A percentile compares a stretch with the other conserved stretches of the same genome.
These are phyloP conservation scores for Rhododendron henanense DNA, from an alignment of 148 eudicot genomes.

Conservation along the genomic window DNA sequence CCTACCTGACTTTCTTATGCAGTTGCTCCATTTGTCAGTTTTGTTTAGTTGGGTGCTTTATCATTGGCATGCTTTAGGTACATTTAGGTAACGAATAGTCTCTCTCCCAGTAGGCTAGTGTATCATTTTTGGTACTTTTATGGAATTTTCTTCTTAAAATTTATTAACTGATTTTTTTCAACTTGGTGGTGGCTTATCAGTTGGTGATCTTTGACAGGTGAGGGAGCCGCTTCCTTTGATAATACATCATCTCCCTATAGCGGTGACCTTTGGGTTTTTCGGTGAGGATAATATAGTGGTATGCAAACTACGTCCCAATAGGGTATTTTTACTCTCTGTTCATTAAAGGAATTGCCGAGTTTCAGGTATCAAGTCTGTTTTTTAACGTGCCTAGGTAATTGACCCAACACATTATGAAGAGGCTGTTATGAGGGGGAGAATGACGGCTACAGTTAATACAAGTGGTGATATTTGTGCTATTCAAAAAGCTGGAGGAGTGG, in stretches of 20 bases:
- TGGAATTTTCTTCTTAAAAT: neutral
- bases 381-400: slow-evolving; percentile 45
- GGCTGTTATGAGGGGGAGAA: slow-evolving; percentile 77
- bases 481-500: slow-evolving; percentile 90
- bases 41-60: neutral
- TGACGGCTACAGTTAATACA: slow-evolving; percentile 69
- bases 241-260: slow-evolving; percentile 89
- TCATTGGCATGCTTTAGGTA: neutral
- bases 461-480: slow-evolving; percentile 88
- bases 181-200: slow-evolving; percentile 1
- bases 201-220: slow-evolving; percentile 46
- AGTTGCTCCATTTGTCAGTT: neutral
- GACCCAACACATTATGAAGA: slow-evolving; percentile 89
- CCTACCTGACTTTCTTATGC: neutral
- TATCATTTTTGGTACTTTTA: neutral
- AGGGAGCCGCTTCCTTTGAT: slow-evolving; percentile 74
- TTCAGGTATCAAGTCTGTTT: slow-evolving; percentile 2
- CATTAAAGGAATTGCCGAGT: neutral
- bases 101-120: neutral
- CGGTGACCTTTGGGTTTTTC: slow-evolving; percentile 89
- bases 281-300: slow-evolving; percentile 59
- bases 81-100: neutral
- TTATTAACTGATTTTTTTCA: neutral
- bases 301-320: slow-evolving; percentile 20
- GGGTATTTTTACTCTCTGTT: neutral